Percentiles rank a stretch among this genome's conserved stretches.
These are phyloP conservation scores for Podila minutissima DNA, from an alignment of 192 early-diverging fungal species.

Conservation along the genomic window DNA sequence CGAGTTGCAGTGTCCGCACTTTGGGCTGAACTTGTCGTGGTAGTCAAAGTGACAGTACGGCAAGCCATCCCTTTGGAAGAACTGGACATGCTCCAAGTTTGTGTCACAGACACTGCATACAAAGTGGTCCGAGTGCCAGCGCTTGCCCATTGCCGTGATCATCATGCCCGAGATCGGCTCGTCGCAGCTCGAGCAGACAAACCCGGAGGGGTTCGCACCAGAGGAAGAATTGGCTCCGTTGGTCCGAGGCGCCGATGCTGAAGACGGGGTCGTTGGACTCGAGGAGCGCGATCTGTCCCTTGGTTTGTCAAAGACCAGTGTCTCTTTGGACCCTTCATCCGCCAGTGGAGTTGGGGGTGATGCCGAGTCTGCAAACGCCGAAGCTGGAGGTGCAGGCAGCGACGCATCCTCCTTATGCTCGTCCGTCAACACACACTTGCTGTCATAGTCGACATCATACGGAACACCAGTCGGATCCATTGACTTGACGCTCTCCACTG, in stretches of 20 bases:
- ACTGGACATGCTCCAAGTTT: conserved; percentile 59
- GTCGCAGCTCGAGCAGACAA: conserved; percentile 55
- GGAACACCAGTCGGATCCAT: not conserved
- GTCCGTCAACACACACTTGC: conserved; percentile 38
- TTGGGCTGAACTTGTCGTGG: conserved; percentile 62
- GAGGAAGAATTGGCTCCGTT: not conserved
- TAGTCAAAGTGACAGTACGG: conserved; percentile 68
- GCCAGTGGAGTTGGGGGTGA: not conserved
- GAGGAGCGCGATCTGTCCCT: not conserved
- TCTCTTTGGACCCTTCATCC: conserved; percentile 20
- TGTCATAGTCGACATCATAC: conserved; percentile 14
- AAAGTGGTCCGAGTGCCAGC: conserved; percentile 67
- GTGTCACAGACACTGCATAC: conserved; percentile 55
- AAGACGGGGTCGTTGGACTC: not conserved
- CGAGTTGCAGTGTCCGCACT: conserved; percentile 65
- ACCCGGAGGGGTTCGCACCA: not conserved
- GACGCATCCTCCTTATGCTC: conserved; percentile 4
- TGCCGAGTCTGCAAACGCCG: not conserved
- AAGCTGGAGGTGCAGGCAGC: not conserved
- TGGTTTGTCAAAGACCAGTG: not conserved
- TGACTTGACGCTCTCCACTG: not conserved
- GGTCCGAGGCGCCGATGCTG: not conserved
- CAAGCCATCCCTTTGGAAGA: conserved; percentile 62
- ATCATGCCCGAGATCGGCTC: conserved; percentile 55
- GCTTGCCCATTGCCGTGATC: conserved; percentile 61